Base-by-base conservation (phyloP, 768 basidiomycete species). In the Fomitopsis serialis region DNA sequence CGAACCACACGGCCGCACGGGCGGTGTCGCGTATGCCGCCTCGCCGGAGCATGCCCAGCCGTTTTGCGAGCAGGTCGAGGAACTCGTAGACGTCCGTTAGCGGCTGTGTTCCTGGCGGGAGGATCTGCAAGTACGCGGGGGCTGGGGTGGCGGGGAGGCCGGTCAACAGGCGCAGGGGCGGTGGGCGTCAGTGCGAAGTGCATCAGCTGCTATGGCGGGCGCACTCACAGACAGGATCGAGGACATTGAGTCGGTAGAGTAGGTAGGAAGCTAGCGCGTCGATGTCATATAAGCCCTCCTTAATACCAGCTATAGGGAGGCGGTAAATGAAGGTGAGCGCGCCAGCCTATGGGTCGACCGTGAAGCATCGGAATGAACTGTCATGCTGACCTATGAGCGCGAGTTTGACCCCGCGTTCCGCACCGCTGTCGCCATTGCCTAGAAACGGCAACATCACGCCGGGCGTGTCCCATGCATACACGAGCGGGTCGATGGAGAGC, bases 401-500 rank as follows among this genome's bases (percentile, higher is more conserved):
- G 21, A 98, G 80, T 69, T 95, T 98, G 50, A 97, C 78, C 11
- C 91, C 96, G 63, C 91, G 78, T 69, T 99, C 97, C 48, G 92
- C 87, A 17, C 93, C 96, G 58, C 78, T 78, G 51, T 80, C 77
- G 4, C 97, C 97, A 54, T 76, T 81, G 1, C 97, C 97, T 27
- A 98, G 78, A 71, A 88, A 98, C 11, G 94, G 92, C 42, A 97
- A 76, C 95, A 98, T 98, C 45, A 98, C 90, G 2, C 97, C 97
- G 2, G 97, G 97, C 9, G 92, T 85, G 74, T 99, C 97, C 63
- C 87, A 93, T 3, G 97, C 89, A 72, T 98, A 98, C 11, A 97
- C 86, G 8, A 82, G 72, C 2, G 94, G 93, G 51, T 85, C 78
- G 54, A 87, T 68, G 23, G 83, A 87, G 50, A 99, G 75, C 70